Percentiles rank a stretch among this genome's conserved stretches.
These are phyloP conservation scores for Aleurites moluccanus DNA, from an alignment of 441 rosid genomes.

Conservation along the genomic window DNA sequence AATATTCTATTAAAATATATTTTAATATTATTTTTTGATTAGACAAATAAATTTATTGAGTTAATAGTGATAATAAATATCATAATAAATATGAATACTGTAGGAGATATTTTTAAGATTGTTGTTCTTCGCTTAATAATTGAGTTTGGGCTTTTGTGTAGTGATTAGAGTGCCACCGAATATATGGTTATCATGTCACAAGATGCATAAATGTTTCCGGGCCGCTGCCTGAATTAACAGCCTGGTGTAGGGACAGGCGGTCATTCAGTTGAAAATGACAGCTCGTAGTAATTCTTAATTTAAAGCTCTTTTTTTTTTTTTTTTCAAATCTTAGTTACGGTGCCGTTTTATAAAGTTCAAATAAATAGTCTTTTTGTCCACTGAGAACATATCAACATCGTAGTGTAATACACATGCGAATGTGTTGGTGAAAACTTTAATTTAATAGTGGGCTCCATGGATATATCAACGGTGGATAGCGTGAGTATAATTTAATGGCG, in stretches of 20 bases:
- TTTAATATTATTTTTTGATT: no score
- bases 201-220: neutral
- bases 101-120: no score
- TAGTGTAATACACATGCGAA: neutral
- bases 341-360: neutral
- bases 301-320: neutral
- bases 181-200: no score
- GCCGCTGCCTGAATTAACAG: constrained; percentile 16
- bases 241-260: constrained; percentile 19
- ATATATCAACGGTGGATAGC: neutral
- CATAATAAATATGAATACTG: no score
- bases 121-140: no score
- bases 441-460: neutral
- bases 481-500: neutral
- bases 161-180: no score
- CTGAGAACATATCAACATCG: neutral
- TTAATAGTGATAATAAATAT: no score
- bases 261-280: neutral
- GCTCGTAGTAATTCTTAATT: neutral
- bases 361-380: neutral
- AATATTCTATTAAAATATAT: no score
- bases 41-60: no score
- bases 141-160: no score
- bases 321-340: neutral
- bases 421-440: neutral